Base-by-base conservation (phyloP, 1,284 basidiomycete species). In the Cryptococcus jaspeensis region DNA sequence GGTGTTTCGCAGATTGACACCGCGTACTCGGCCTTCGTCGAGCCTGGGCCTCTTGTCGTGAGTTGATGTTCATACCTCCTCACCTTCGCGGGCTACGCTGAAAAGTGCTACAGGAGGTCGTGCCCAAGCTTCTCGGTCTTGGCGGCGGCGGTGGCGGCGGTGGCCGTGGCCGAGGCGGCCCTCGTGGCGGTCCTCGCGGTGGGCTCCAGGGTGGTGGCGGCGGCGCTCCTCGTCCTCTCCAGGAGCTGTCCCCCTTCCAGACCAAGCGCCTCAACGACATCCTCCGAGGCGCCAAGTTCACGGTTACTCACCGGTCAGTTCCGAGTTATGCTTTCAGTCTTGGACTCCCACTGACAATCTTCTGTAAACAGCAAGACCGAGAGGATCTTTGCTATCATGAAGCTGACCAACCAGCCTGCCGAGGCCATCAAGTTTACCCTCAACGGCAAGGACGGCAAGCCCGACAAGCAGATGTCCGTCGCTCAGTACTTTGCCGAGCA, bases 1-100 rank as follows among this genome's bases (percentile, higher is more conserved):
- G 69, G 0, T n/a, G 67, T 68, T 6, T 56, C 71, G 28, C 73
- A 72, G 71, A 61, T 78, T 43, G 75, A 78, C 63, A 74, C 70
- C 20, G 76, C 76, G 1, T 76, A 74, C 62, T 74, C 74, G 2
- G 75, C 76, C 3, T 75, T 79, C 55, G 62, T 76, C 53, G 59
- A 69, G 42, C 60, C 71, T 5, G 77, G 77, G 5, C 63, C 59
- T 38, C 62, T 78, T 13, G 45, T 66, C 38, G 73, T 75, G 38
- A 63, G 71, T 66, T 6, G 2, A 13, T 5, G 28, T 11, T 35
- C 13, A 23, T 4, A 46, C 28, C 62, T 56, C 20, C 43, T 15
- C 52, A n/a, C n/a, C n/a, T n/a, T n/a, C n/a, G n/a, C 65, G 62
- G 55, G 18, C 20, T 18, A 23, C 35, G 37, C 22, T 36, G 37